Base-by-base conservation (phyloP, 2,329 filamentous ascomycete species). In the Zymoseptoria ardabiliae region DNA sequence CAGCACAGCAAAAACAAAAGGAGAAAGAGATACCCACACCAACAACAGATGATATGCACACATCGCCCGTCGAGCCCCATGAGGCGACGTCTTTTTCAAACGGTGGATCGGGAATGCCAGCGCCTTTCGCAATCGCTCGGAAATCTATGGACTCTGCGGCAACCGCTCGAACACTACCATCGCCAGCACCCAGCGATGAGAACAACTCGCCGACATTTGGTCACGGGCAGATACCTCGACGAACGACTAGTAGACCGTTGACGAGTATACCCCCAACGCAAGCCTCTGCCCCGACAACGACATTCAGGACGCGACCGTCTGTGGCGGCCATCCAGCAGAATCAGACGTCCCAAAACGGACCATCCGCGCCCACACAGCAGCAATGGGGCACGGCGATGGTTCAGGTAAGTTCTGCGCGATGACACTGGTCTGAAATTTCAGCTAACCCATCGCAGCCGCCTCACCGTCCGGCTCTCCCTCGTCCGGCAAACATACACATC, bases 111-210 rank as follows among this genome's bases (percentile, higher is more conserved):
- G 25, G 25, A 28, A 45, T 45, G 35, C 13, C 35, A 45, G 35
- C 35, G 35, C 35, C 35, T 1, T 7, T 6, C 11, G 17, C 35
- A 13, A 17, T 45, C 35, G 35, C 35, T 17, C 35, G 35, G 13
- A 45, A 45, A n/a, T 45, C 35, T 5, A 17, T 45, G 13, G 35
- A 45, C 13, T 17, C 13, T 17, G 35, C 17, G 13, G 35, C 35
- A n/a, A 45, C 35, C 35, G 35, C 35, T 45, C 35, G 35, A 45
- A 45, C 82, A 20, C 77, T 87, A 54, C 83, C 84, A 6, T 87
- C 86, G 13, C 85, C 86, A 30, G 80, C 84, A 11, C 80, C 82
- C 10, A 88, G 84, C 69, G 82, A 87, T 63, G 83, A 86, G 61
- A 63, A 63, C 75, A 59, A 65, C n/a, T 68, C 66, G 2, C 66